Conservation (phyloP, 345 rosid species). For the Eucalyptus camaldulensis region DNA sequence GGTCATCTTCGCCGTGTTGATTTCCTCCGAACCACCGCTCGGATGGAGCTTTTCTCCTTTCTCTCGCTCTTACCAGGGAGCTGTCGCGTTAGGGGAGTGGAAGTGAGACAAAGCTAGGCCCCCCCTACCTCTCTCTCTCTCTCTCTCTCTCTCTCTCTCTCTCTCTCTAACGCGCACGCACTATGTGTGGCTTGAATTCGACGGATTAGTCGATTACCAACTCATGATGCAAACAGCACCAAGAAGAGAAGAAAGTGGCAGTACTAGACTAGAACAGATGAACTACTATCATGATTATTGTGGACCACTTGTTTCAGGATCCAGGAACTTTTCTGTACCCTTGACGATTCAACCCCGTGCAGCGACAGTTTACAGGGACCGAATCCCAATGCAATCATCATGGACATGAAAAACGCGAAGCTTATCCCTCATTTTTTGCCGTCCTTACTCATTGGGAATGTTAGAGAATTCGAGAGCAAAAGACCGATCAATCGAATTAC, state of each 20-base stretch:
- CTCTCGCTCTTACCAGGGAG: background rate
- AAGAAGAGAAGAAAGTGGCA: background rate
- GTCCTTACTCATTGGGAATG: background rate
- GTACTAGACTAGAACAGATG: background rate
- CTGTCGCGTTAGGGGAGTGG: background rate
- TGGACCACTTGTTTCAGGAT: background rate
- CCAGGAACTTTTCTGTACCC: background rate
- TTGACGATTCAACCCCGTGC: background rate
- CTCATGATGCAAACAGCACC: background rate
- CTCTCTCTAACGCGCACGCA: background rate
- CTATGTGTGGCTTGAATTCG: background rate
- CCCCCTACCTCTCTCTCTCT: background rate
- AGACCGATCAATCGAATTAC: background rate
- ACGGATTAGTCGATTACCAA: background rate
- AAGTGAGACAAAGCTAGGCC: background rate
- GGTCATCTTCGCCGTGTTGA: background rate
- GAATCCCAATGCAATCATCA: background rate
- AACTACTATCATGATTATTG: background rate
- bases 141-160: background rate
- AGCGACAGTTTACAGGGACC: background rate
- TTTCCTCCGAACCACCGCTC: background rate
- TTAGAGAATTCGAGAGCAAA: background rate
- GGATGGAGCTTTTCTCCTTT: background rate
- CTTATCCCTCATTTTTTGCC: background rate
- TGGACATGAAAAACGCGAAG: background rate